Conservation (phyloP, 345 rosid species). For the Clausena lansium region DNA sequence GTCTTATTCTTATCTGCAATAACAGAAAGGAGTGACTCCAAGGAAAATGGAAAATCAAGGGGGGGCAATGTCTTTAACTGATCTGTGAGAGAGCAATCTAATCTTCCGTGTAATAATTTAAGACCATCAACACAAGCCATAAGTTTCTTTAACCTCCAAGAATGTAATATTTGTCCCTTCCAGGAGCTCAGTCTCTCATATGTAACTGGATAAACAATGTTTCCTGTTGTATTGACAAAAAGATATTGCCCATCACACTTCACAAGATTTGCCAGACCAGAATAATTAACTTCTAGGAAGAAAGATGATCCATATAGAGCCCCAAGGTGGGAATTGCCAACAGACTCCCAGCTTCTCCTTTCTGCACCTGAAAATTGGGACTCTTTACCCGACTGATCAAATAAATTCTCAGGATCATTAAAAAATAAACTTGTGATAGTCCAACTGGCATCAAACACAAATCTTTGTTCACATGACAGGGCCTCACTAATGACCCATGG, state of each 20-base stretch:
- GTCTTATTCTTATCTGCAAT: conserved; percentile 68
- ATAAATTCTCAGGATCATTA: conserved; percentile 23
- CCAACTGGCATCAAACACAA: conserved; percentile 78
- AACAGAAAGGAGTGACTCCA: conserved; percentile 64
- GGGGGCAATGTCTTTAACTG: conserved; percentile 26
- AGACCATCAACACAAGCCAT: conserved; percentile 42
- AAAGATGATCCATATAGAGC: conserved; percentile 58
- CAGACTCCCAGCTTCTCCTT: conserved; percentile 68
- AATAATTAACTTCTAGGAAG: conserved; percentile 41
- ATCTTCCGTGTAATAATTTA: conserved; percentile 29
- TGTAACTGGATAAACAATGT: conserved; percentile 18
- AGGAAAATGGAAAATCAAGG: conserved; percentile 50
- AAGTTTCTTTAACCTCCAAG: conserved; percentile 37
- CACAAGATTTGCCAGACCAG: conserved; percentile 47
- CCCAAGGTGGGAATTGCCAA: conserved; percentile 71
- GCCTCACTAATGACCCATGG: conserved; percentile 77
- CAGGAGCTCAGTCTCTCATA: conserved; percentile 24
- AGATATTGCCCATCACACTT: conserved; percentile 52
- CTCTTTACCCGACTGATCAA: conserved; percentile 20
- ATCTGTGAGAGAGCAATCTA: conserved; percentile 35
- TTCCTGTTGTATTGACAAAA: conserved; percentile 36
- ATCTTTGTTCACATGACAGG: conserved; percentile 53
- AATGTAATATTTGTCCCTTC: conserved; percentile 34
- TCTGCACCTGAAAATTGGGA: conserved; percentile 19
- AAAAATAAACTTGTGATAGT: conserved; percentile 51